These are phyloP conservation scores for Elsinoe fawcettii DNA, from an alignment of 2,329 filamentous ascomycete species.

Conservation along the genomic window DNA sequence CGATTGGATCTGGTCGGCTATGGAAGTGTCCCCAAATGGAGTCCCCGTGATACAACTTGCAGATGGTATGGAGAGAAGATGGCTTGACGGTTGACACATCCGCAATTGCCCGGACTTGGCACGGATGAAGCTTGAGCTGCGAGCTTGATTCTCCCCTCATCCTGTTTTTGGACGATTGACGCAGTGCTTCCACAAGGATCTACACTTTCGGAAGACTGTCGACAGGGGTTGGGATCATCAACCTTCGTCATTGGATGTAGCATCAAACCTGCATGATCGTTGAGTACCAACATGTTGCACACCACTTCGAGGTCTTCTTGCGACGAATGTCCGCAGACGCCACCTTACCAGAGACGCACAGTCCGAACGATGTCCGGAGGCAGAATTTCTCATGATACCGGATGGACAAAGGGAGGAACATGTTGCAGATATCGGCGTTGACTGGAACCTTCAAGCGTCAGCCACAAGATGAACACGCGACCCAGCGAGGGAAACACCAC, in stretches of 20 bases:
- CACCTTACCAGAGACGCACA: background rate
- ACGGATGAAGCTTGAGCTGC: background rate
- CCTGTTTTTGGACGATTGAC: background rate
- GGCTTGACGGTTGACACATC: background rate
- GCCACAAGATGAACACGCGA: background rate
- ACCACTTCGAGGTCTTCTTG: background rate
- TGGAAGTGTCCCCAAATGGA: background rate
- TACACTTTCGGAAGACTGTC: background rate
- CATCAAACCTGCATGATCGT: background rate
- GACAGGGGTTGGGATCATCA: background rate
- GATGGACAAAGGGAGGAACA: slow-evolving; percentile 5
- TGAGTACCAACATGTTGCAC: background rate
- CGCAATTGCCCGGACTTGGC: background rate
- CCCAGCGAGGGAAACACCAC: background rate
- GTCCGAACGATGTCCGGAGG: background rate
- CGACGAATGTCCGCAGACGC: background rate
- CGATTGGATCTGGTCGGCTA: background rate
- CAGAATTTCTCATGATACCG: background rate
- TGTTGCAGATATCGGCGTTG: background rate
- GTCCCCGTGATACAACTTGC: background rate
- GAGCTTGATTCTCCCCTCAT: slow-evolving; percentile 2
- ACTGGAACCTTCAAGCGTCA: background rate
- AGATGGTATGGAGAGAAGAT: background rate
- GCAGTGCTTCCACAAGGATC: slow-evolving; percentile 2
- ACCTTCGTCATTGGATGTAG: slow-evolving; percentile 1